phyloP scores from a whole-genome alignment of 2,329 filamentous ascomycete genomes.

The Sordariomycetes sp. region DNA sequence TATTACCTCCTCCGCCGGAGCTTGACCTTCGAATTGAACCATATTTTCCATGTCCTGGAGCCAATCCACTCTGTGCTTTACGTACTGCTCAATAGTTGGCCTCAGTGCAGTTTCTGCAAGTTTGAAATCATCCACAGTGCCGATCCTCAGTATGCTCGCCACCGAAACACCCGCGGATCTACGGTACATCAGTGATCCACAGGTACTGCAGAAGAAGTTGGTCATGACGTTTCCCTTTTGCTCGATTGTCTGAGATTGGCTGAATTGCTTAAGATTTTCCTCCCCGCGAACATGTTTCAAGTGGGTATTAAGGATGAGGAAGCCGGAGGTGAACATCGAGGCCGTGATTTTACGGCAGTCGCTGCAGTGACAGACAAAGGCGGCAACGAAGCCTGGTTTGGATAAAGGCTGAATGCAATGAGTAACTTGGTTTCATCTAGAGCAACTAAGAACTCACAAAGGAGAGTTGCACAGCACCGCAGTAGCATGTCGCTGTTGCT shows the following conservation, averaged over 20 bases:
- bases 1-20: background rate
- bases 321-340: conserved; percentile 53
- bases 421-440: background rate
- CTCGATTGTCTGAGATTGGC: conserved; percentile 29
- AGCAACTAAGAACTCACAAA: conserved; percentile 33
- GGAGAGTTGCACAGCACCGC: conserved; percentile 43
- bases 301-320: conserved; percentile 34
- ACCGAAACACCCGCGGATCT: conserved; percentile 16
- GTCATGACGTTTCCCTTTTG: conserved; percentile 40
- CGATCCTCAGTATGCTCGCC: conserved; percentile 40
- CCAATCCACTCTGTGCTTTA: conserved; percentile 42
- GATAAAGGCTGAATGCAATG: conserved; percentile 27
- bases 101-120: conserved; percentile 47
- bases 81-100: conserved; percentile 43
- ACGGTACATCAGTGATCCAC: conserved; percentile 54
- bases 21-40: background rate
- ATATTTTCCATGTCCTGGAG: conserved; percentile 10
- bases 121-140: conserved; percentile 53
- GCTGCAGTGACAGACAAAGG: conserved; percentile 50
- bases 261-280: conserved; percentile 36
- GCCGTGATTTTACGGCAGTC: conserved; percentile 56
- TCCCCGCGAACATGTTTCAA: conserved; percentile 40
- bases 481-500: conserved; percentile 51
- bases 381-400: conserved; percentile 32
- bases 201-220: conserved; percentile 51